A percentile compares a stretch with the other conserved stretches of the same genome.
phyloP scores from a whole-genome alignment of 2,329 filamentous ascomycete genomes.

The Ambrosiella beaveri region DNA sequence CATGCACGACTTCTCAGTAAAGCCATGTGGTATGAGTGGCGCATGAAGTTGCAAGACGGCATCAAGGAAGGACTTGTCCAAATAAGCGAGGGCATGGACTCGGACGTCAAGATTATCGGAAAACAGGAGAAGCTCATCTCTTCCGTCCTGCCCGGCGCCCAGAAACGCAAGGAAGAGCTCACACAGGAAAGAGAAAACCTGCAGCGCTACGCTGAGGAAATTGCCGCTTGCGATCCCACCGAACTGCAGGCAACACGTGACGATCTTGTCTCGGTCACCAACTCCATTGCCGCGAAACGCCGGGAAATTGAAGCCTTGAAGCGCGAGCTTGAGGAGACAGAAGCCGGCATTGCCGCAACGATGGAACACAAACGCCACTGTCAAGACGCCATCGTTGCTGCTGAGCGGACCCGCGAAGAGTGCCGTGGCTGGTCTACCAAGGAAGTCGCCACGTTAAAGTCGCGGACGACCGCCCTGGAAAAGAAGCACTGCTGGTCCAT shows the following conservation, averaged over 20 bases:
- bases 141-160: conserved; percentile 46
- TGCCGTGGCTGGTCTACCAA: conserved; percentile 74
- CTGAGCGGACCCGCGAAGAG: conserved; percentile 70
- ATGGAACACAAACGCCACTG: conserved; percentile 49
- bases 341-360: conserved; percentile 41
- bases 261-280: conserved; percentile 45
- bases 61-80: conserved; percentile 64
- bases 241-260: conserved; percentile 60
- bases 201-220: conserved; percentile 52
- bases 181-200: conserved; percentile 48
- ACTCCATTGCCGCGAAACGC: conserved; percentile 53
- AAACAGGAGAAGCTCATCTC: conserved; percentile 54
- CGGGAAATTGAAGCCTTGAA: conserved; percentile 49
- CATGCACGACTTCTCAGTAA: conserved; percentile 82
- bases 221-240: conserved; percentile 64
- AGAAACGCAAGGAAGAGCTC: conserved; percentile 43
- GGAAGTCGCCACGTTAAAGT: conserved; percentile 66
- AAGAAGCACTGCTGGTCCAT: conserved; percentile 54
- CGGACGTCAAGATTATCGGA: conserved; percentile 49
- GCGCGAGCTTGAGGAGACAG: conserved; percentile 48
- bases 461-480: conserved; percentile 50
- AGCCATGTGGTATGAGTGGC: conserved; percentile 96
- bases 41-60: conserved; percentile 68
- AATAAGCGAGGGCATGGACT: conserved; percentile 59
- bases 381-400: conserved; percentile 58